Conservation (phyloP, 305 asterid genomes). For the Fraxinus sp. region DNA sequence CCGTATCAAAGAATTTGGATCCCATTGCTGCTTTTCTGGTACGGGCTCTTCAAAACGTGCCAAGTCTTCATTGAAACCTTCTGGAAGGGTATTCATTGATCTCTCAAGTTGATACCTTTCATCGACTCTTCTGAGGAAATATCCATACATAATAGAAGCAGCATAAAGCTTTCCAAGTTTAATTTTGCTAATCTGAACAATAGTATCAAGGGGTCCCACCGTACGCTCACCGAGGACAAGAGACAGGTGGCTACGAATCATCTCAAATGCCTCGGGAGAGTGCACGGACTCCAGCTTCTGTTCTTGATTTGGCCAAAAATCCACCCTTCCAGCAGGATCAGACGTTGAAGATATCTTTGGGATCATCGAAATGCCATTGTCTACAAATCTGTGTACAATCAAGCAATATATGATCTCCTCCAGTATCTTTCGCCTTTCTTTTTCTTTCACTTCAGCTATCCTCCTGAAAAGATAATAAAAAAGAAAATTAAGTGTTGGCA, state of each 20-base stretch:
- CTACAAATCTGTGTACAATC: constrained; percentile 70
- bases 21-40: constrained; percentile 70
- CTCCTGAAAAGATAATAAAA: constrained; percentile 55
- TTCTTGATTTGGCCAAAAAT: constrained; percentile 91
- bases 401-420: constrained; percentile 84
- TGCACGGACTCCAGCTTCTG: constrained; percentile 75
- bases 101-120: constrained; percentile 12
- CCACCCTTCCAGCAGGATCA: constrained; percentile 75
- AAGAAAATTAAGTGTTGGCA: constrained; percentile 6
- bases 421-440: constrained; percentile 64
- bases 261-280: constrained; percentile 92
- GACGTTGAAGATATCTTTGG: constrained; percentile 65
- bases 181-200: constrained; percentile 73
- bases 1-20: constrained; percentile 67
- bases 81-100: constrained; percentile 30
- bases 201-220: constrained; percentile 63
- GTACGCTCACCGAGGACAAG: constrained; percentile 82
- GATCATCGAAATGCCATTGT: constrained; percentile 63
- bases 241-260: constrained; percentile 79
- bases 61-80: constrained; percentile 52
- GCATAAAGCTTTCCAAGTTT: constrained; percentile 96
- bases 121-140: constrained; percentile 57
- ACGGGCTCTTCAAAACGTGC: constrained; percentile 42
- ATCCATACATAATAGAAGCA: constrained; percentile 93
- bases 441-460: constrained; percentile 87